A percentile compares a stretch with the other conserved stretches of the same genome.
Conservation (phyloP, 345 rosid species). For the Rhodamnia rubescens region DNA sequence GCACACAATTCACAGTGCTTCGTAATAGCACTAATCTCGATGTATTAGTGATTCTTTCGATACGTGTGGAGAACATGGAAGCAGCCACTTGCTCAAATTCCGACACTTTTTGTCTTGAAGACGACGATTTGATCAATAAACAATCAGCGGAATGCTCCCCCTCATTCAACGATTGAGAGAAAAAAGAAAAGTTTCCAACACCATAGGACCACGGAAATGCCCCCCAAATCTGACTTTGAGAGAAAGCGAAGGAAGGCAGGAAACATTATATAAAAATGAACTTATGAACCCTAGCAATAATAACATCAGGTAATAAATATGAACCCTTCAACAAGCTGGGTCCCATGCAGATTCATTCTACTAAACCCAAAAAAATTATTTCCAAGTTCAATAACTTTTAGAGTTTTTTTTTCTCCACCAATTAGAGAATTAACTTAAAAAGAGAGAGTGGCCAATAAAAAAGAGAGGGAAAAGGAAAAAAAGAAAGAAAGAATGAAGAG, state of each 20-base stretch:
- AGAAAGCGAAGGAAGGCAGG: neutral
- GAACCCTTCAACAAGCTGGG: neutral
- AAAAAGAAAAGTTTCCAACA: neutral
- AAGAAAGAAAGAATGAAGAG: neutral
- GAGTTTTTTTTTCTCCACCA: neutral
- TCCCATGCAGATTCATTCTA: neutral
- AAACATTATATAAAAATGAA: neutral
- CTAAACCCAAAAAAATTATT: neutral
- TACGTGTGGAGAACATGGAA: neutral
- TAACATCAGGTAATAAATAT: neutral
- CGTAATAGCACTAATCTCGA: neutral
- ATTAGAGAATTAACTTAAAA: neutral
- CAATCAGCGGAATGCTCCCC: neutral
- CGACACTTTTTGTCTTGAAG: neutral
- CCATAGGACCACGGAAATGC: neutral
- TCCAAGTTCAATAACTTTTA: neutral
- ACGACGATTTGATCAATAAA: neutral
- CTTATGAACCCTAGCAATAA: neutral
- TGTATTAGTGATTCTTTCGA: neutral
- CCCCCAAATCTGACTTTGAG: neutral
- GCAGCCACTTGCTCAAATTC: neutral
- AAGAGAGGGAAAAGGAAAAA: neutral
- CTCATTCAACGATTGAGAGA: neutral
- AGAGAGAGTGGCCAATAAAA: neutral
- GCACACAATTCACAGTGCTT: neutral